Evolutionary conservation across 148 eudicot species (phyloP).

Genomic region (Dysphania ambrosioides): DNA sequence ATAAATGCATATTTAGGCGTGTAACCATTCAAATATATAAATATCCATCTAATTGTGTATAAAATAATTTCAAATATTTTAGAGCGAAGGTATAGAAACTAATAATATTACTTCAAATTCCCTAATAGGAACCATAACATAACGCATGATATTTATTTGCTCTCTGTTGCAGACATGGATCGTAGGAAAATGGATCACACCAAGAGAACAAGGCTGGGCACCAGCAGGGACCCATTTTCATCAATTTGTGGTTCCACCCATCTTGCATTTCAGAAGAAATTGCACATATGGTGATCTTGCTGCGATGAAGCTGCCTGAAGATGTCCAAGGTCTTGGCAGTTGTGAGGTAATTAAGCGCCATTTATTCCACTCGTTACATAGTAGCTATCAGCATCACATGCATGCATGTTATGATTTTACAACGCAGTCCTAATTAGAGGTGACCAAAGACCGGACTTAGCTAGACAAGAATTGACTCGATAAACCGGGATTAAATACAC

Average conservation of each 20-base stretch:
- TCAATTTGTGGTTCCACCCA: slow-evolving; percentile 82
- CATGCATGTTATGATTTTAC: background rate
- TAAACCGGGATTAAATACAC: no score
- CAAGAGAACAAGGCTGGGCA: slow-evolving; percentile 70
- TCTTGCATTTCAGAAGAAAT: slow-evolving; percentile 51
- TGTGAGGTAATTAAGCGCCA: slow-evolving; percentile 46
- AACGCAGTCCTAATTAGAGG: no score
- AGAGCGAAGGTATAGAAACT: no score
- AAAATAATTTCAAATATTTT: no score
- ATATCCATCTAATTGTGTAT: no score
- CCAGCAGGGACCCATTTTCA: slow-evolving; percentile 71
- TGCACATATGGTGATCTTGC: slow-evolving; percentile 79
- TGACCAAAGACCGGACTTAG: no score
- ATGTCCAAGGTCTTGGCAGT: slow-evolving; percentile 54
- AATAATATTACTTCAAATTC: no score
- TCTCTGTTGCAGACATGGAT: slow-evolving; percentile 50
- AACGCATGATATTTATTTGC: background rate
- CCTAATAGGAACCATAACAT: background rate
- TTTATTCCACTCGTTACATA: background rate
- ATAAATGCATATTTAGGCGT: background rate
- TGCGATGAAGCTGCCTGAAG: slow-evolving; percentile 67
- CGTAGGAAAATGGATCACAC: slow-evolving; percentile 79
- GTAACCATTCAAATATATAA: background rate
- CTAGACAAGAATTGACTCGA: no score
- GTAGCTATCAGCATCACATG: background rate